Conservation (phyloP, 2,329 filamentous ascomycete species). For the Pseudogymnoascus pannorum region DNA sequence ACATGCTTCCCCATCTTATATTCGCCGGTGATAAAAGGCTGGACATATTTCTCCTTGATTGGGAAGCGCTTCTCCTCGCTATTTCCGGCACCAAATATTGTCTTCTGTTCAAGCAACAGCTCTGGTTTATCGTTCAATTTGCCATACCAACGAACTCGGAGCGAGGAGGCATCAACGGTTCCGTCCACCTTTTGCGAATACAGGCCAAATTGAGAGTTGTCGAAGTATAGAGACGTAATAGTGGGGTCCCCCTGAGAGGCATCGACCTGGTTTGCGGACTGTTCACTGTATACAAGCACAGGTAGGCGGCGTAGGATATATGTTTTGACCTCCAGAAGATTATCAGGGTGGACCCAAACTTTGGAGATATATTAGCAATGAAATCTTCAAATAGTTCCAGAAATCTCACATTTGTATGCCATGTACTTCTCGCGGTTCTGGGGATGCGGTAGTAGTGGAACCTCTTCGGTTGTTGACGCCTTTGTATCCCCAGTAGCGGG, state of each 20-base stretch:
- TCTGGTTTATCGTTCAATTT: conserved; percentile 71
- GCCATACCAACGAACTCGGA: conserved; percentile 88
- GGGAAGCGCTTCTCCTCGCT: conserved; percentile 74
- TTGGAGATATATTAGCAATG: background rate
- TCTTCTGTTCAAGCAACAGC: conserved; percentile 85
- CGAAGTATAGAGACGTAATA: conserved; percentile 94
- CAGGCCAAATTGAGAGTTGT: conserved; percentile 76
- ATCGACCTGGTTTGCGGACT: conserved; percentile 74
- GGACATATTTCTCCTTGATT: conserved; percentile 92
- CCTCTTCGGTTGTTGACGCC: background rate
- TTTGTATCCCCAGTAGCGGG: conserved; percentile 26
- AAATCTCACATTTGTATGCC: conserved; percentile 70
- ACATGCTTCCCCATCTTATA: conserved; percentile 90
- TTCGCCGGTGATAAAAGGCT: conserved; percentile 75
- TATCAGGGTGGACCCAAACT: conserved; percentile 95
- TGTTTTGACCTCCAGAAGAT: conserved; percentile 94
- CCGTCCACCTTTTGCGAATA: conserved; percentile 81
- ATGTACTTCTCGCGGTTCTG: conserved; percentile 67
- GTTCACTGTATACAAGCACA: conserved; percentile 86
- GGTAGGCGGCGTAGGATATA: conserved; percentile 86
- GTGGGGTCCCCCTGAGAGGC: conserved; percentile 72
- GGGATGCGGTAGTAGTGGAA: conserved; percentile 44
- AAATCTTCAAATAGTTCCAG: background rate
- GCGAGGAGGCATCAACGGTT: conserved; percentile 66
- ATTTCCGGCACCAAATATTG: conserved; percentile 64